Conservation (phyloP, 2,329 filamentous ascomycete species). For the Chrysosporium queenslandicum region DNA sequence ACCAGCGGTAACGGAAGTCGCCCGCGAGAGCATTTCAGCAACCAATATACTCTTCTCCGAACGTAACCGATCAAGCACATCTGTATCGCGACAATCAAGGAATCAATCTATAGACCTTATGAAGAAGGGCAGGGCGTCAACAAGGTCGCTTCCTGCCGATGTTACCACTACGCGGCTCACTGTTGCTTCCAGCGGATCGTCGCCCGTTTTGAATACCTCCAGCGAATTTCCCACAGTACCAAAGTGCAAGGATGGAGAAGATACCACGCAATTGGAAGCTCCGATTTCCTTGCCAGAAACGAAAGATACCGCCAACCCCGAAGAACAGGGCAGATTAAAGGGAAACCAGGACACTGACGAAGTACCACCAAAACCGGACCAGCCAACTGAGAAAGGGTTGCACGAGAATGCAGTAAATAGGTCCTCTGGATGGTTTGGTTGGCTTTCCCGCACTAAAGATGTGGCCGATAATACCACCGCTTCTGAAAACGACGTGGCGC, state of each 20-base stretch:
- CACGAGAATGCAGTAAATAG: slow-evolving; percentile 16
- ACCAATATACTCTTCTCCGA: slow-evolving; percentile 32
- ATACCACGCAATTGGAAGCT: slow-evolving; percentile 6
- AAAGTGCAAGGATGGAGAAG: slow-evolving; percentile 16
- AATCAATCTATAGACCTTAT: slow-evolving; percentile 28
- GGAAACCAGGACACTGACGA: background rate
- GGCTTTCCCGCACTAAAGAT: slow-evolving; percentile 15
- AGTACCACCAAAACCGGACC: slow-evolving; percentile 1
- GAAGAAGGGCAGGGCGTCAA: slow-evolving; percentile 32
- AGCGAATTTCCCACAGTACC: slow-evolving; percentile 10
- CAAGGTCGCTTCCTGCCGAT: slow-evolving; percentile 37
- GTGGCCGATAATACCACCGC: background rate
- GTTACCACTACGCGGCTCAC: slow-evolving; percentile 39
- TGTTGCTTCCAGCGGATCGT: slow-evolving; percentile 35
- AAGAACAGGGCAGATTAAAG: background rate
- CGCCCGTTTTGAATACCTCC: slow-evolving; percentile 24
- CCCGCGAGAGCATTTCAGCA: slow-evolving; percentile 41
- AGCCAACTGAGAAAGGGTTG: slow-evolving; percentile 17
- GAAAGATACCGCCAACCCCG: background rate
- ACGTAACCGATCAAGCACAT: slow-evolving; percentile 24
- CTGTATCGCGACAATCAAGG: slow-evolving; percentile 21
- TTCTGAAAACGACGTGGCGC: background rate
- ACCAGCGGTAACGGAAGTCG: slow-evolving; percentile 39
- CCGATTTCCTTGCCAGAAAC: background rate
- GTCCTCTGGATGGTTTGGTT: slow-evolving; percentile 16